A percentile compares a stretch with the other conserved stretches of the same genome.
These are phyloP conservation scores for Solanum pimpinellifolium DNA, from an alignment of 257 asterid genomes.

Conservation along the genomic window DNA sequence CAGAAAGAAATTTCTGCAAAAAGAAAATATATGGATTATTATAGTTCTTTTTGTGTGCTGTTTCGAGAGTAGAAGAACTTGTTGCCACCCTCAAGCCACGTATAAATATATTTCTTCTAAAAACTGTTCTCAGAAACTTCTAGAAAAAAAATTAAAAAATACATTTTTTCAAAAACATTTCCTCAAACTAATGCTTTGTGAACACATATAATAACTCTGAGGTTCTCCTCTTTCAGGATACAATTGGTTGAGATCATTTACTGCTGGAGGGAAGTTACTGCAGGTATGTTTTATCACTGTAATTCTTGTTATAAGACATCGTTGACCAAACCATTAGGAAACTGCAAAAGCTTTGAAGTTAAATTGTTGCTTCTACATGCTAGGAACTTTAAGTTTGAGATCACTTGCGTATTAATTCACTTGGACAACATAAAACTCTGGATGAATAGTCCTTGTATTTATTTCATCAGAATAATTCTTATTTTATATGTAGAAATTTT, in stretches of 20 bases:
- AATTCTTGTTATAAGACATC: background rate
- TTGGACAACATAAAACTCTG: background rate
- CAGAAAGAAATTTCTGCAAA: background rate
- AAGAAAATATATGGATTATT: background rate
- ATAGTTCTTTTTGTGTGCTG: background rate
- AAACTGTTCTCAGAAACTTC: background rate
- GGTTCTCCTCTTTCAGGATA: slow-evolving; percentile 50
- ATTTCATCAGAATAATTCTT: background rate
- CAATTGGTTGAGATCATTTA: slow-evolving; percentile 87
- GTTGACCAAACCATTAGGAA: background rate
- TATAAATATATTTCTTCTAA: background rate
- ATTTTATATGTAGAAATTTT: background rate
- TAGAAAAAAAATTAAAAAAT: background rate
- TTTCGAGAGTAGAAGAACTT: background rate
- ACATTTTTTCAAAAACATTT: background rate
- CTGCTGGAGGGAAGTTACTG: slow-evolving; percentile 96
- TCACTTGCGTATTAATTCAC: background rate
- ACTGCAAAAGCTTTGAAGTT: background rate
- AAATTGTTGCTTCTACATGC: background rate
- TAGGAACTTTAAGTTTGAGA: background rate
- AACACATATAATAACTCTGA: background rate
- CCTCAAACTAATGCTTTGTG: background rate
- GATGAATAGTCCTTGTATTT: background rate
- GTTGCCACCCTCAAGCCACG: background rate
- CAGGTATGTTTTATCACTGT: slow-evolving; percentile 45